phyloP scores from a whole-genome alignment of 352 stramenopile species.

The Globisporangium radiosum region DNA sequence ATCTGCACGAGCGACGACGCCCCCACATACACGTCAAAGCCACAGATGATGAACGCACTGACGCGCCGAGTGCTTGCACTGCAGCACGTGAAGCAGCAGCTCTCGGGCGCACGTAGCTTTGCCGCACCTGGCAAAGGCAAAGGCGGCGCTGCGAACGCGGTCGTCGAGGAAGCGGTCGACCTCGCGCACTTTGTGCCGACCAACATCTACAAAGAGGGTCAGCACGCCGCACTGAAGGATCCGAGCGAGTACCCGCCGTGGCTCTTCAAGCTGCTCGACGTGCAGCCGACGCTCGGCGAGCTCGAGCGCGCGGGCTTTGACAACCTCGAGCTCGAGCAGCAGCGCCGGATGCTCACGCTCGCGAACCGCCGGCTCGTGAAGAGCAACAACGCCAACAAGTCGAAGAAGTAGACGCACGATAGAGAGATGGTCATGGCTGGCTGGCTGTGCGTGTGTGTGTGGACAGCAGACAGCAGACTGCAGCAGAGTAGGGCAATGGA shows the following conservation, averaged over 20 bases:
- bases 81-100: conserved; percentile 17
- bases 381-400: conserved; percentile 70
- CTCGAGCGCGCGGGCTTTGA: conserved; percentile 77
- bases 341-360: conserved; percentile 74
- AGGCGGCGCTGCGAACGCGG: conserved; percentile 38
- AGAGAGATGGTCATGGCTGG: background rate
- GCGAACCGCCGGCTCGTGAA: conserved; percentile 69
- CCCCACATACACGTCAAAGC: conserved; percentile 3
- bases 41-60: conserved; percentile 25
- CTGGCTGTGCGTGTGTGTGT: background rate
- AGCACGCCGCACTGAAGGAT: conserved; percentile 78
- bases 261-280: conserved; percentile 77
- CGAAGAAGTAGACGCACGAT: conserved; percentile 62
- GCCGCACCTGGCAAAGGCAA: conserved; percentile 59
- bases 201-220: conserved; percentile 83
- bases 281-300: conserved; percentile 65
- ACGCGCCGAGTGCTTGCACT: conserved; percentile 29
- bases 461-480: background rate
- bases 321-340: conserved; percentile 65
- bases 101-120: conserved; percentile 37
- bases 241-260: conserved; percentile 76
- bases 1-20: background rate
- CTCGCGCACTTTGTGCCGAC: conserved; percentile 66
- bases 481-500: too few relatives aligned
- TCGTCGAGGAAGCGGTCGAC: conserved; percentile 71